phyloP scores from a whole-genome alignment of 2,329 filamentous ascomycete species.

The Pseudodiploospora longispora region DNA sequence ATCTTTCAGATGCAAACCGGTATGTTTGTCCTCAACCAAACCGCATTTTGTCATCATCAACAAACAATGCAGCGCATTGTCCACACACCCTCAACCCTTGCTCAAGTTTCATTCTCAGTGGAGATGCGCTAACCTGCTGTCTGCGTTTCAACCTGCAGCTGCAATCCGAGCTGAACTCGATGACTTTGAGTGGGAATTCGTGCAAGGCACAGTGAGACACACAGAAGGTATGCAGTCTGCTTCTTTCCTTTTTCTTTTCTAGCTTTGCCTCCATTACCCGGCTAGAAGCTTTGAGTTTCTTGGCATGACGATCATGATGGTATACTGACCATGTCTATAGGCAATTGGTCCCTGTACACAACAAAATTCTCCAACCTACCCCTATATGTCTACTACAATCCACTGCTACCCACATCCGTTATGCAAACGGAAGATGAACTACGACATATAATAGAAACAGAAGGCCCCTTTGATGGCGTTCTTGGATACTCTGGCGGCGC shows the following conservation, averaged over 20 bases:
- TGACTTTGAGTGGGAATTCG: conserved; percentile 6
- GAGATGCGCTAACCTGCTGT: too few species aligned
- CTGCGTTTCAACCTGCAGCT: neutral
- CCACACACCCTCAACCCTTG: neutral
- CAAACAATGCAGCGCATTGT: too few species aligned
- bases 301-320: too few species aligned
- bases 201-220: conserved; percentile 5
- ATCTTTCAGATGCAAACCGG: conserved; percentile 5
- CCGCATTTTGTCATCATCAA: too few species aligned
- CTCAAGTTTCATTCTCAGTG: neutral
- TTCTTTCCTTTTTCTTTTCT: neutral
- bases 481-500: conserved; percentile 6
- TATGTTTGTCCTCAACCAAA: neutral
- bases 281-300: too few species aligned
- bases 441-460: neutral
- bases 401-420: conserved; percentile 1
- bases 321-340: neutral
- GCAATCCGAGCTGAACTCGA: conserved; percentile 6
- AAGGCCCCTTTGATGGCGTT: conserved; percentile 5
- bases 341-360: conserved; percentile 5
- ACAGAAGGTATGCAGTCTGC: conserved; percentile 3
- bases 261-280: too few species aligned
- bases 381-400: conserved; percentile 6
- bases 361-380: conserved; percentile 2
- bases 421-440: conserved; percentile 4